phyloP scores from a whole-genome alignment of 306 rosid species.

The Begonia peltatifolia region DNA sequence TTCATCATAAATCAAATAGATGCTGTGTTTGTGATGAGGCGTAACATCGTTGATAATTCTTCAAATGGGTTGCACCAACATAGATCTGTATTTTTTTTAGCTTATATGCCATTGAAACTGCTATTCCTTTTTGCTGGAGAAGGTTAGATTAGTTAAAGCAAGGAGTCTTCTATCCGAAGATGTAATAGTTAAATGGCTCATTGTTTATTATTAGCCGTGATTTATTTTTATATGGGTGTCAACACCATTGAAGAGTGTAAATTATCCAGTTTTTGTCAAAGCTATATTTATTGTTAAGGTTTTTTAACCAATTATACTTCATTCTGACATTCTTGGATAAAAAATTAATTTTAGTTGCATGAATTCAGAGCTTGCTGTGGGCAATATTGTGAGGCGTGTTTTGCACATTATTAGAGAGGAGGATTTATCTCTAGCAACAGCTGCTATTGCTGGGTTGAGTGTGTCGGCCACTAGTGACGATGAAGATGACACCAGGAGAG shows the following conservation, averaged over 20 bases:
- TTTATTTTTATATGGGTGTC: too few species aligned
- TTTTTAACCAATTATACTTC: background rate
- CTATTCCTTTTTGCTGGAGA: too few species aligned
- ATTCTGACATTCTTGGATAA: slow-evolving; percentile 6
- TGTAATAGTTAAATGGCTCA: too few species aligned
- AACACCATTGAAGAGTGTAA: too few species aligned
- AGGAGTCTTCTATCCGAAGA: too few species aligned
- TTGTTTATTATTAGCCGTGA: too few species aligned
- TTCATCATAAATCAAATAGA: background rate
- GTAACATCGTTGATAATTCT: background rate
- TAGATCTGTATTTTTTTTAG: background rate
- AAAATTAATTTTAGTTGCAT: slow-evolving; percentile 9
- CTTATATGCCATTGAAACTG: background rate
- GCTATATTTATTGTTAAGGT: slow-evolving; percentile 1
- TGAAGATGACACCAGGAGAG: slow-evolving; percentile 60
- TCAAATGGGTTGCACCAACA: too few species aligned
- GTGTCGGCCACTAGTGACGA: slow-evolving; percentile 68
- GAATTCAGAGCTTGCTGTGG: slow-evolving; percentile 87
- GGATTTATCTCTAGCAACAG: slow-evolving; percentile 73
- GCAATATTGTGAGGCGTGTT: slow-evolving; percentile 94
- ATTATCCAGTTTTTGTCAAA: too few species aligned
- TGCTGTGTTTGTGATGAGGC: background rate
- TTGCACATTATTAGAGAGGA: slow-evolving; percentile 95
- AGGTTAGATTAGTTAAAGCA: too few species aligned
- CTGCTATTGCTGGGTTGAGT: slow-evolving; percentile 71